These are phyloP conservation scores for Lindgomyces ingoldianus DNA, from an alignment of 495 filamentous ascomycete genomes.

Conservation along the genomic window DNA sequence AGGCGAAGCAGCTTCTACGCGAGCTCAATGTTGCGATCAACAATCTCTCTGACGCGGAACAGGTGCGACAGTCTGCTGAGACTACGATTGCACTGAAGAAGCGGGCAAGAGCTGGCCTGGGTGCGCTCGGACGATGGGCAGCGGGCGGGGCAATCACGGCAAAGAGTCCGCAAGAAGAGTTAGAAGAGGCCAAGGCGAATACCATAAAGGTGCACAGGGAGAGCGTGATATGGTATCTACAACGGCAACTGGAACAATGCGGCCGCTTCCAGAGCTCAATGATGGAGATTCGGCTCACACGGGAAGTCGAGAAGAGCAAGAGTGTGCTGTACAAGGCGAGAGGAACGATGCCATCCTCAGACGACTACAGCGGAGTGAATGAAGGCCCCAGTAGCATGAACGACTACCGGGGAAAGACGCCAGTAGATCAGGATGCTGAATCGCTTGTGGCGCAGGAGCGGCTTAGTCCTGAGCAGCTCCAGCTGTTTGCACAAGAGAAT, in stretches of 20 bases:
- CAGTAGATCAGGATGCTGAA: conserved; percentile 44
- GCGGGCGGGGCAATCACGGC: conserved; percentile 50
- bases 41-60: conserved; percentile 76
- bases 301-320: conserved; percentile 86
- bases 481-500: conserved; percentile 93
- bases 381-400: background rate
- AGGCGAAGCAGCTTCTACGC: conserved; percentile 77
- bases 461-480: conserved; percentile 78
- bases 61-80: conserved; percentile 74
- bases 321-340: conserved; percentile 75
- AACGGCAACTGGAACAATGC: conserved; percentile 70
- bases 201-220: conserved; percentile 67
- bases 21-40: conserved; percentile 75
- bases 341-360: conserved; percentile 38
- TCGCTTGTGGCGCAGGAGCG: conserved; percentile 58
- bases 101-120: conserved; percentile 56
- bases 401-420: conserved; percentile 20
- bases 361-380: conserved; percentile 26
- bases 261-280: conserved; percentile 77
- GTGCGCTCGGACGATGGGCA: conserved; percentile 72
- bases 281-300: conserved; percentile 83
- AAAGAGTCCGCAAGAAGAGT: conserved; percentile 63
- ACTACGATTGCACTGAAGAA: conserved; percentile 66
- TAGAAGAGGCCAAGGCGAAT: conserved; percentile 67
- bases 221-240: conserved; percentile 78